Conservation (phyloP, 257 asterid genomes). For the Rubia yunnanensis region DNA sequence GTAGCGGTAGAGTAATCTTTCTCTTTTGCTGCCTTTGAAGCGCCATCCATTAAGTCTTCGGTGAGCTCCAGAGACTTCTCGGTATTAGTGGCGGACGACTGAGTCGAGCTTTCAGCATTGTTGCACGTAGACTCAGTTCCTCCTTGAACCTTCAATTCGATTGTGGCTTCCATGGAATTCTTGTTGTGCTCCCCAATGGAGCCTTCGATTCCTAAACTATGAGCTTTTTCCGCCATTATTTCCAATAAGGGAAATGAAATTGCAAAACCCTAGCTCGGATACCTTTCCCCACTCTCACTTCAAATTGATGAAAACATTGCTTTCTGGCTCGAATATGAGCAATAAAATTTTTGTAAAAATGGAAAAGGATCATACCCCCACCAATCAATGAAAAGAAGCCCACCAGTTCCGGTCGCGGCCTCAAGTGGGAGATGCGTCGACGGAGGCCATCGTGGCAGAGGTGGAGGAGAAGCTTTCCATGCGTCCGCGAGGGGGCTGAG, state of each 20-base stretch:
- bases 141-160: slow-evolving; percentile 36
- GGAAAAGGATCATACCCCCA: no score
- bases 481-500: no score
- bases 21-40: slow-evolving; percentile 56
- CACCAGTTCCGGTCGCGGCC: no score
- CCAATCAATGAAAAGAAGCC: no score
- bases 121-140: slow-evolving; percentile 61
- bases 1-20: slow-evolving; percentile 66
- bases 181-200: slow-evolving; percentile 27
- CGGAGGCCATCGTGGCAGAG: no score
- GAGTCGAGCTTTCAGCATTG: slow-evolving; percentile 35
- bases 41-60: slow-evolving; percentile 57
- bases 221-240: slow-evolving; percentile 54
- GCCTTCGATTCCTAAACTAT: slow-evolving; percentile 24
- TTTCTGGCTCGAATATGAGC: slow-evolving; percentile 21
- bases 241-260: slow-evolving; percentile 1
- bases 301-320: slow-evolving; percentile 6
- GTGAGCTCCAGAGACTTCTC: slow-evolving; percentile 51
- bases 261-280: slow-evolving; percentile 10
- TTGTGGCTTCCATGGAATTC: slow-evolving; percentile 55
- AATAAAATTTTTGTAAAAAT: no score
- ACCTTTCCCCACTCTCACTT: slow-evolving; percentile 8
- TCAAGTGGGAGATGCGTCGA: no score
- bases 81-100: slow-evolving; percentile 28
- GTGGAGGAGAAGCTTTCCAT: no score